Percentiles rank a stretch among this genome's conserved stretches.
phyloP scores from a whole-genome alignment of 176 grass and related monocot species.

The Oryza rufipogon region DNA sequence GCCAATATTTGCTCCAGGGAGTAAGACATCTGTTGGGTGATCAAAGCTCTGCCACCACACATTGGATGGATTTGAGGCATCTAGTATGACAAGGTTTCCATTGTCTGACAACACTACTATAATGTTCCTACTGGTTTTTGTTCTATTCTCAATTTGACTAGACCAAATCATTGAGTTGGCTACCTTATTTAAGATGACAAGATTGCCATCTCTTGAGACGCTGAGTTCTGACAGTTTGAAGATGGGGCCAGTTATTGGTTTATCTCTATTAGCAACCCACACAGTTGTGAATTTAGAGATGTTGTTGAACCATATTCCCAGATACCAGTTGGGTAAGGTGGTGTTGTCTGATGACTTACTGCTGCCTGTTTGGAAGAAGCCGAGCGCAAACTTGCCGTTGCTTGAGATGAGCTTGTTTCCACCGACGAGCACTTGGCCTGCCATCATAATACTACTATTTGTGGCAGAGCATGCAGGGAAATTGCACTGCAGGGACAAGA shows the following conservation, averaged over 20 bases:
- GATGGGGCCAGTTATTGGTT: not conserved
- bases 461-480: not conserved
- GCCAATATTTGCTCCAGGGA: slow-evolving; percentile 42
- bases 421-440: not conserved
- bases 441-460: not conserved
- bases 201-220: not conserved
- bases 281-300: slow-evolving; percentile 37
- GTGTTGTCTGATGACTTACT: slow-evolving; percentile 10
- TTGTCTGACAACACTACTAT: not conserved
- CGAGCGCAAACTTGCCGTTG: slow-evolving; percentile 38
- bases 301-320: slow-evolving; percentile 54
- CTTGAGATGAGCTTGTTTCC: slow-evolving; percentile 41
- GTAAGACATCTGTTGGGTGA: slow-evolving; percentile 39
- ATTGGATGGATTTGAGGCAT: slow-evolving; percentile 19
- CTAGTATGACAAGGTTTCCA: slow-evolving; percentile 1
- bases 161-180: not conserved
- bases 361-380: slow-evolving; percentile 40
- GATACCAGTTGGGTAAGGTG: slow-evolving; percentile 35
- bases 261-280: slow-evolving; percentile 2
- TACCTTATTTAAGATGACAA: slow-evolving; percentile 16
- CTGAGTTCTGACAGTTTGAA: not conserved
- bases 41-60: slow-evolving; percentile 64
- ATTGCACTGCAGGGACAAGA: not conserved
- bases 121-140: not conserved
- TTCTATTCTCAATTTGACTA: not conserved